These are phyloP conservation scores for Botrytis aclada DNA, from an alignment of 2,329 filamentous ascomycete species.

Conservation along the genomic window DNA sequence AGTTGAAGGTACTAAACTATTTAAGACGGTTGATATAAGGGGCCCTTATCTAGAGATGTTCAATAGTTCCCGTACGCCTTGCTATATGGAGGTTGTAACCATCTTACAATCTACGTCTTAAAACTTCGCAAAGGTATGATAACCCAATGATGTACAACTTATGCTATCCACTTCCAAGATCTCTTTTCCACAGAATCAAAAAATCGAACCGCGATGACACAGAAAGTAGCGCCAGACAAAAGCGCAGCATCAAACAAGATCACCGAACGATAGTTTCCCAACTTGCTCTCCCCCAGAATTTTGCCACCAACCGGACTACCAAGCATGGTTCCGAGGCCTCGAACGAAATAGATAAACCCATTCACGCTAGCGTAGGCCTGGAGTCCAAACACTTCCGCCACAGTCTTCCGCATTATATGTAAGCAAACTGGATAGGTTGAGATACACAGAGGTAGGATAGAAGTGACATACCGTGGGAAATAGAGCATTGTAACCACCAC, in stretches of 20 bases:
- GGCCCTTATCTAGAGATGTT: neutral
- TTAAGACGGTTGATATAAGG: neutral
- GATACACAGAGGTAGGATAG: neutral
- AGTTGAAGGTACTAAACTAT: neutral
- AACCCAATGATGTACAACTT: neutral
- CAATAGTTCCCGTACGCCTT: neutral
- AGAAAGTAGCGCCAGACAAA: slow-evolving; percentile 41
- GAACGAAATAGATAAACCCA: slow-evolving; percentile 46
- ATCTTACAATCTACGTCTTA: neutral
- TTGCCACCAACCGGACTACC: slow-evolving; percentile 46
- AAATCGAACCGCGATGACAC: slow-evolving; percentile 44
- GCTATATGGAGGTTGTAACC: neutral
- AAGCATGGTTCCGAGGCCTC: slow-evolving; percentile 45
- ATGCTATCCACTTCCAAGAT: slow-evolving; percentile 43
- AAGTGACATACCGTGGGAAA: slow-evolving; percentile 41
- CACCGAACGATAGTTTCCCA: slow-evolving; percentile 41
- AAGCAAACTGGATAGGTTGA: neutral
- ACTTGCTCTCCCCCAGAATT: slow-evolving; percentile 40
- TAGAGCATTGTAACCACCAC: slow-evolving; percentile 46
- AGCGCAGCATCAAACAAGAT: slow-evolving; percentile 41
- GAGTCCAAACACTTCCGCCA: slow-evolving; percentile 49
- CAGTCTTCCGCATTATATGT: slow-evolving; percentile 31
- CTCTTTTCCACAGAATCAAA: slow-evolving; percentile 41
- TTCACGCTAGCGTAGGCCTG: slow-evolving; percentile 48
- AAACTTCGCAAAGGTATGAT: neutral